A percentile compares a stretch with the other conserved stretches of the same genome.
Conservation (phyloP, 164 flowering plant genomes). For the Platanus orientalis region DNA sequence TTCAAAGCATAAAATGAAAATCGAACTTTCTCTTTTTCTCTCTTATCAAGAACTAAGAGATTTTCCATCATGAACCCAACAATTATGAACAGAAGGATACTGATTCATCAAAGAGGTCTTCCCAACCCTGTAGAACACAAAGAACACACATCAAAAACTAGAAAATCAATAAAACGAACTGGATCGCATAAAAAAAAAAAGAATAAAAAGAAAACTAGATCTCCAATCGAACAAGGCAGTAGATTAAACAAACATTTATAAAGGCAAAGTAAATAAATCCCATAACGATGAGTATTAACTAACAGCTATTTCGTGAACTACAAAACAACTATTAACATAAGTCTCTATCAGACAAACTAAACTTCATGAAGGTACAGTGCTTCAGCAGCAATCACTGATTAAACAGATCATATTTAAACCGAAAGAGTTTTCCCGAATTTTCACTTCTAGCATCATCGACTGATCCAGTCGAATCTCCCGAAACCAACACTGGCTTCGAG, state of each 20-base stretch:
- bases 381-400: background rate
- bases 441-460: background rate
- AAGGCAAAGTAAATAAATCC: background rate
- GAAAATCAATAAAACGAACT: background rate
- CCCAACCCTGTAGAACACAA: conserved; percentile 56
- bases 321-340: no score
- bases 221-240: background rate
- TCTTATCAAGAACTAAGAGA: no score
- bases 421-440: no score
- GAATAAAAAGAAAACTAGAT: background rate
- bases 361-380: no score
- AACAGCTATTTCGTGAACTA: no score
- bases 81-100: conserved; percentile 37
- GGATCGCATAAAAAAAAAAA: background rate
- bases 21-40: no score
- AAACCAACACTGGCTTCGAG: background rate
- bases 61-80: background rate
- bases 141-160: background rate
- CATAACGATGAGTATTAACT: no score
- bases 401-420: no score
- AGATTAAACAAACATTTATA: background rate
- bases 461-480: background rate
- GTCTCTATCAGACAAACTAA: no score
- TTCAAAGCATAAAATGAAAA: no score
- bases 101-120: conserved; percentile 89